Percentiles rank a stretch among this genome's conserved stretches.
Conservation (phyloP, 257 asterid species). For the Solanum chmielewskii region DNA sequence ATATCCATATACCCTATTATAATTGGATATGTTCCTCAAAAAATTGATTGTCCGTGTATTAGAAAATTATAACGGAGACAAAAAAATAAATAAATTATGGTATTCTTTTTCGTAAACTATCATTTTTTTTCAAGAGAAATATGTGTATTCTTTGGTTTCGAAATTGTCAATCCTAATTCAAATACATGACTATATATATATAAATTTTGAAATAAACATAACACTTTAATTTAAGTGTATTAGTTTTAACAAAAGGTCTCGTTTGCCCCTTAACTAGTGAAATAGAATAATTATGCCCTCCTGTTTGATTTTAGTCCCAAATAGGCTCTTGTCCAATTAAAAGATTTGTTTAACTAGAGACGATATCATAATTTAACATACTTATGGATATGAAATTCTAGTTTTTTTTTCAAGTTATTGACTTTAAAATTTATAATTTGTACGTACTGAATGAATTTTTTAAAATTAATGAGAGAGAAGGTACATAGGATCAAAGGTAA, state of each 20-base stretch:
- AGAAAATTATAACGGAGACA: neutral
- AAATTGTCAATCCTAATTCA: neutral
- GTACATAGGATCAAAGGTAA: too few relatives aligned
- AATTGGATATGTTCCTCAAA: neutral
- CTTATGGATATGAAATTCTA: too few relatives aligned
- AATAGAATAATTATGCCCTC: neutral
- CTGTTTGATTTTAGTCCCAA: neutral
- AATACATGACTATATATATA: too few relatives aligned
- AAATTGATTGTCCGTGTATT: neutral
- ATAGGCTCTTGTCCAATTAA: neutral
- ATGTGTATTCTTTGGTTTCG: neutral
- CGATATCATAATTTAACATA: too few relatives aligned
- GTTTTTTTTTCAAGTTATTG: too few relatives aligned
- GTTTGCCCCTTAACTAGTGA: neutral
- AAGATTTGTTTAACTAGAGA: too few relatives aligned
- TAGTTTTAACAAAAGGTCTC: neutral
- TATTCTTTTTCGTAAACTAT: neutral
- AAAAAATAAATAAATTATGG: too few relatives aligned
- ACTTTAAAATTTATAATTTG: too few relatives aligned
- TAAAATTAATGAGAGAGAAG: too few relatives aligned
- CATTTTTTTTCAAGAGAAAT: neutral
- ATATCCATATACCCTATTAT: neutral
- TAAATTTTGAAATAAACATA: too few relatives aligned
- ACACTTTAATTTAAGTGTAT: neutral
- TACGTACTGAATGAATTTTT: too few relatives aligned